Evolutionary conservation across 2,329 filamentous ascomycete genomes (phyloP), one percentile per base, ranked within the genome.

Genomic region (Neocatenulostroma microsporum): DNA sequence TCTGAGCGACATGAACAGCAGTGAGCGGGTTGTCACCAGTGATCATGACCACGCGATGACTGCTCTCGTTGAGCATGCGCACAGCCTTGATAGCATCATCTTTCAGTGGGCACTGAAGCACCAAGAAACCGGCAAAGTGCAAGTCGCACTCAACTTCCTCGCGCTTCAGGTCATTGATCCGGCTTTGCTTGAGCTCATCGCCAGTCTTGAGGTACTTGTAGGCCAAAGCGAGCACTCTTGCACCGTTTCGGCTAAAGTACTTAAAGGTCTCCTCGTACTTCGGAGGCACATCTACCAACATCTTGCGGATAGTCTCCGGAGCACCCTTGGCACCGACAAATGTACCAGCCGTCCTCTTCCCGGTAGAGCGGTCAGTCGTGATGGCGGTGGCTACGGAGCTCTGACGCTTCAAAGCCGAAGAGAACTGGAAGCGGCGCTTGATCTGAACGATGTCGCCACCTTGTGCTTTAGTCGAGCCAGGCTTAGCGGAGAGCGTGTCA

Each of bases 211-310:
- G 73, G 57, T 88, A 87, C 69, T 95, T 95, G 70, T 93, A 96
- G 24, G 84, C 91, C 27, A 98, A 75, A 31, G 89, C 86, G 24
- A 98, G 74, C 11, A 98, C 91, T 68, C 91, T 84, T 28, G 87
- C 93, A 50, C 91, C 91, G 52, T 93, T 94, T 46, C 91, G 79
- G 37, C 89, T 96, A 56, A 96, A 98, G 66, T 94, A 86, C 64
- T 96, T 98, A 75, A 80, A 98, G 0, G 91, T 98, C 65, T 96
- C 91, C 60, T 98, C 91, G 55, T 98, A 98, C 57, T 94, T 78
- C 1, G 78, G 72, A 6, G 91, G 91, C 8, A 86, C 76, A 21
- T 81, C 73, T 23, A 85, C 73, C 44, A 98, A 73, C 84, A 95
- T 95, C 57, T 84, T 88, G 62, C 85, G 80, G 54, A 98, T 95